Percentiles rank a stretch among this genome's conserved stretches.
phyloP scores from a whole-genome alignment of 2,329 filamentous ascomycete genomes.

The Coniochaeta sp. region DNA sequence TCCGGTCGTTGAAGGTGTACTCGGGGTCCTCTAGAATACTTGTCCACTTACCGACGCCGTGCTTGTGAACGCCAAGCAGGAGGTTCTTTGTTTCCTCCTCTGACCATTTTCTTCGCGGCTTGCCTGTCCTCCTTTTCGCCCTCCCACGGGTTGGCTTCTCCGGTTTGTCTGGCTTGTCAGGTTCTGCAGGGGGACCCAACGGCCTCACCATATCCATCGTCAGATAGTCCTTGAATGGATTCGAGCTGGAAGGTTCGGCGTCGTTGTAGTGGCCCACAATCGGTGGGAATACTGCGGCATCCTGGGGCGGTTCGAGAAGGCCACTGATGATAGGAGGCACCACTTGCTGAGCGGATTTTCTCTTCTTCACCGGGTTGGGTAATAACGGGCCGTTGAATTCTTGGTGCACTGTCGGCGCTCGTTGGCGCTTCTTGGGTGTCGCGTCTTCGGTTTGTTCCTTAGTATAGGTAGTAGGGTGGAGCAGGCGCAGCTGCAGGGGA shows the following conservation, averaged over 20 bases:
- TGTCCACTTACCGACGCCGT: conserved; percentile 61
- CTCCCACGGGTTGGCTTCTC: conserved; percentile 20
- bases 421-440: conserved; percentile 47
- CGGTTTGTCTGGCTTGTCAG: conserved; percentile 8
- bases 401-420: conserved; percentile 35
- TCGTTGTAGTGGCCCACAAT: conserved; percentile 45
- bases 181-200: background rate
- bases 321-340: conserved; percentile 60
- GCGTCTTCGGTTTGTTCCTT: conserved; percentile 35
- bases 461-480: conserved; percentile 25
- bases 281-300: conserved; percentile 55
- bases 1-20: conserved; percentile 54
- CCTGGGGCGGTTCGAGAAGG: conserved; percentile 53
- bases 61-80: conserved; percentile 51
- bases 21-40: conserved; percentile 54
- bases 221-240: conserved; percentile 29
- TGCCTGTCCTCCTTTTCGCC: conserved; percentile 45
- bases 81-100: conserved; percentile 58
- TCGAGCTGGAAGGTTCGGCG: conserved; percentile 31
- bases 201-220: background rate
- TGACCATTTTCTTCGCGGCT: conserved; percentile 56
- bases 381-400: conserved; percentile 60
- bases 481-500: conserved; percentile 24
- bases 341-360: conserved; percentile 49
- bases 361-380: conserved; percentile 58